Conservation (phyloP, 1,284 basidiomycete species). For the Fomitopsis schrenkii region DNA sequence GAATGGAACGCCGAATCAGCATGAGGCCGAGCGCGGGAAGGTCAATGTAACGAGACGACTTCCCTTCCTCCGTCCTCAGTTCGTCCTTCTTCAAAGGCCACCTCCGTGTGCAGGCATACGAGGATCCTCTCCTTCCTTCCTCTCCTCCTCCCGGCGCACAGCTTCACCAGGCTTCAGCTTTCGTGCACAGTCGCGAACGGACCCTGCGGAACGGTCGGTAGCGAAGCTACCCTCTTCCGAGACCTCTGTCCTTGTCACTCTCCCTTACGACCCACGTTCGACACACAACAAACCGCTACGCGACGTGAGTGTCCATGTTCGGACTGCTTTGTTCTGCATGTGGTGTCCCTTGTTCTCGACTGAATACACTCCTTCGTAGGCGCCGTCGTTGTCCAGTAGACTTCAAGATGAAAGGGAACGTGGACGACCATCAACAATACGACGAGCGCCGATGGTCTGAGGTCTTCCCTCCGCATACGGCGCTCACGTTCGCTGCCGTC, state of each 20-base stretch:
- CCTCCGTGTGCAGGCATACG: constrained; percentile 24
- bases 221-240: not conserved
- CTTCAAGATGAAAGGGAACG: not conserved
- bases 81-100: constrained; percentile 12
- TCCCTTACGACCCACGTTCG: not conserved
- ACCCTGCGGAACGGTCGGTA: not conserved
- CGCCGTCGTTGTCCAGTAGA: not conserved
- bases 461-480: constrained; percentile 48
- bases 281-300: not conserved
- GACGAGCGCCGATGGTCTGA: constrained; percentile 47
- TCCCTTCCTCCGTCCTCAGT: constrained; percentile 11
- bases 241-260: not conserved
- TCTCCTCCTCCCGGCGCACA: constrained; percentile 3
- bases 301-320: not conserved
- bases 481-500: constrained; percentile 53
- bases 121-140: not conserved
- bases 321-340: not conserved
- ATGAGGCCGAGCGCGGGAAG: constrained; percentile 16
- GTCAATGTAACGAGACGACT: constrained; percentile 15
- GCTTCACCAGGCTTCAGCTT: not conserved
- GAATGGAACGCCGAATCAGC: constrained; percentile 13
- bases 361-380: not conserved
- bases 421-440: constrained; percentile 7
- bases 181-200: not conserved
- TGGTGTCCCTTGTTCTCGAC: not conserved